Percentiles rank a stretch among this genome's conserved stretches.
Conservation (phyloP, 495 filamentous ascomycete genomes). For the Hypomontagnella monticulosa region DNA sequence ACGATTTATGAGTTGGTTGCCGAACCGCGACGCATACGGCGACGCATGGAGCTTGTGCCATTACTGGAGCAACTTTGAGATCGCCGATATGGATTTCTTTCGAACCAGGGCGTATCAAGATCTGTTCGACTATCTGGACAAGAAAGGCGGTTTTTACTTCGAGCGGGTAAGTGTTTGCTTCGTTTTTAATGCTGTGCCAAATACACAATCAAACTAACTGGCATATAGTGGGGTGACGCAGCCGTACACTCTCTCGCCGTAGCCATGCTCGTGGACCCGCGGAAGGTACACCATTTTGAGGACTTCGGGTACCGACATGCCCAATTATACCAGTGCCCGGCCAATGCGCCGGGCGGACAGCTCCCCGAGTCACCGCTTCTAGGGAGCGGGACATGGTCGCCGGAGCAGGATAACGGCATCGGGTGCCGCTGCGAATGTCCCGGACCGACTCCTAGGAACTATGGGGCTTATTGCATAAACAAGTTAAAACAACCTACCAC, state of each 20-base stretch:
- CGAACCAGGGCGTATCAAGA: constrained; percentile 52
- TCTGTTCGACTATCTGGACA: constrained; percentile 55
- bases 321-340: constrained; percentile 47
- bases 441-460: constrained; percentile 32
- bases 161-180: constrained; percentile 46
- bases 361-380: constrained; percentile 36
- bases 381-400: constrained; percentile 35
- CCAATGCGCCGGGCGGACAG: constrained; percentile 44
- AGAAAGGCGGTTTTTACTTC: constrained; percentile 56
- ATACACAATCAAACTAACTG: constrained; percentile 5
- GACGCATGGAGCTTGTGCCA: constrained; percentile 55
- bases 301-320: constrained; percentile 56
- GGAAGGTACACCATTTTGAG: constrained; percentile 55
- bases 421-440: constrained; percentile 48
- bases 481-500: constrained; percentile 44
- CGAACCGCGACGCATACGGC: constrained; percentile 40
- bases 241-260: constrained; percentile 56
- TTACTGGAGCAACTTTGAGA: constrained; percentile 61
- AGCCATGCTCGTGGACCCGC: constrained; percentile 51
- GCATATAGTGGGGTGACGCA: constrained; percentile 53
- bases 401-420: constrained; percentile 42
- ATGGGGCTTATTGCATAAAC: constrained; percentile 37
- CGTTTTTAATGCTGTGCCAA: not conserved
- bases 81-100: constrained; percentile 58
- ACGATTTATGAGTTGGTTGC: constrained; percentile 45